Evolutionary conservation across 495 filamentous ascomycete genomes (phyloP).

Genomic region (Penicillium taxi): DNA sequence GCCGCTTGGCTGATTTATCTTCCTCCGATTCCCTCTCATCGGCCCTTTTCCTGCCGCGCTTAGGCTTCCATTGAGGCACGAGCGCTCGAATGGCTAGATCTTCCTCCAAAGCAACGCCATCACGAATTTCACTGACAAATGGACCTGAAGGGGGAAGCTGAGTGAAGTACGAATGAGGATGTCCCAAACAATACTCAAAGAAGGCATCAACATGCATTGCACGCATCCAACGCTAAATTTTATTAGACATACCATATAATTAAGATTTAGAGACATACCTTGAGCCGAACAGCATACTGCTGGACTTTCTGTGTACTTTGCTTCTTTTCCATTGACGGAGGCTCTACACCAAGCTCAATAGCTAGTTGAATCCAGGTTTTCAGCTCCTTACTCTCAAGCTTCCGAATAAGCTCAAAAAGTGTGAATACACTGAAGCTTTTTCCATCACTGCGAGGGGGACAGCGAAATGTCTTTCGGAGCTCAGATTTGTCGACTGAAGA

Average conservation of each 20-base stretch:
- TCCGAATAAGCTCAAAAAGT: conserved; percentile 76
- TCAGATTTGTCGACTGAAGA: conserved; percentile 62
- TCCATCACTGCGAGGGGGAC: conserved; percentile 83
- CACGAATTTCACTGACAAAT: conserved; percentile 59
- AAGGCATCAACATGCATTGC: conserved; percentile 97
- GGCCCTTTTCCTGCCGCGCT: conserved; percentile 75
- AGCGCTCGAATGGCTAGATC: conserved; percentile 87
- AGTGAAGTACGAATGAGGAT: conserved; percentile 74
- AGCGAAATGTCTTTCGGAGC: conserved; percentile 71
- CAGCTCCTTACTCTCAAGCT: conserved; percentile 77
- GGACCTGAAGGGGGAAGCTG: conserved; percentile 61
- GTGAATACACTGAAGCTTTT: conserved; percentile 81
- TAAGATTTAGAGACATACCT: conserved; percentile 46
- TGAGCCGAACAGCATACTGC: conserved; percentile 90
- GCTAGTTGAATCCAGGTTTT: conserved; percentile 96
- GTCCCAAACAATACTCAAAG: conserved; percentile 81
- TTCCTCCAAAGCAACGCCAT: conserved; percentile 84
- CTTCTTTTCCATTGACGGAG: conserved; percentile 73
- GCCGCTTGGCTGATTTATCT: conserved; percentile 52
- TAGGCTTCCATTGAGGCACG: conserved; percentile 82
- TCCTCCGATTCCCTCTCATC: conserved; percentile 62
- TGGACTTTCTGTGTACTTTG: conserved; percentile 96
- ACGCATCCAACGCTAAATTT: conserved; percentile 82
- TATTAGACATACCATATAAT: conserved; percentile 4
- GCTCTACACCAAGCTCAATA: conserved; percentile 82